A percentile compares a stretch with the other conserved stretches of the same genome.
These are phyloP conservation scores for Fusarium heterosporum DNA, from an alignment of 2,329 filamentous ascomycete genomes.

Conservation along the genomic window DNA sequence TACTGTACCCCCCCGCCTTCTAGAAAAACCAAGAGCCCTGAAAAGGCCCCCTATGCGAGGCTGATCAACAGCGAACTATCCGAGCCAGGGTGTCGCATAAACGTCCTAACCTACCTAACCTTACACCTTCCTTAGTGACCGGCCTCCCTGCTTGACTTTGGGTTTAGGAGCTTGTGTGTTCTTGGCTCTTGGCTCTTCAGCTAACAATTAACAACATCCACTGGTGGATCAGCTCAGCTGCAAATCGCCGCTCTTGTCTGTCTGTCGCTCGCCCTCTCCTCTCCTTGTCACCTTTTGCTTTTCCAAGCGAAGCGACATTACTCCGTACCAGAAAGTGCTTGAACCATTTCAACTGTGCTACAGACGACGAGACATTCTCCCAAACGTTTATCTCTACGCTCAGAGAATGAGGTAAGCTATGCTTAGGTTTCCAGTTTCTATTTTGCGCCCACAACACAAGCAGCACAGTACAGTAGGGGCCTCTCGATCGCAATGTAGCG, in stretches of 20 bases:
- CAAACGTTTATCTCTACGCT: conserved; percentile 23
- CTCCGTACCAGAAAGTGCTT: conserved; percentile 29
- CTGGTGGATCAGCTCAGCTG: conserved; percentile 19
- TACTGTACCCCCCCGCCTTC: conserved; percentile 40
- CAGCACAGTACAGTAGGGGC: conserved; percentile 15
- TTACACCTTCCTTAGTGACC: conserved; percentile 17
- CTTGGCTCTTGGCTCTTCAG: background rate
- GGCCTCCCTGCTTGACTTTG: conserved; percentile 20
- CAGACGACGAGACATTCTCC: conserved; percentile 17
- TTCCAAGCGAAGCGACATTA: conserved; percentile 25
- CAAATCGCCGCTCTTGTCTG: conserved; percentile 33
- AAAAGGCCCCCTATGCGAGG: conserved; percentile 47
- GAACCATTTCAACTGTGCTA: conserved; percentile 14
- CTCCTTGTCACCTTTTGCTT: conserved; percentile 1
- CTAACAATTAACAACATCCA: conserved; percentile 14
- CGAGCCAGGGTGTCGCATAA: conserved; percentile 44
- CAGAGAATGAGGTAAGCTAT: conserved; percentile 37
- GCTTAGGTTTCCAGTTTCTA: background rate
- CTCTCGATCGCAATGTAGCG: conserved; percentile 18
- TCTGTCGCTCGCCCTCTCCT: conserved; percentile 12
- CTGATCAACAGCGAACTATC: conserved; percentile 45
- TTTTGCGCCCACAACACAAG: conserved; percentile 5
- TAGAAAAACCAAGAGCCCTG: conserved; percentile 43
- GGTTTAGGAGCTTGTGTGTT: conserved; percentile 12
- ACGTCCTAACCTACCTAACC: conserved; percentile 7